These are phyloP conservation scores for Heimioporus sp. DNA, from an alignment of 768 basidiomycete genomes.

Conservation along the genomic window DNA sequence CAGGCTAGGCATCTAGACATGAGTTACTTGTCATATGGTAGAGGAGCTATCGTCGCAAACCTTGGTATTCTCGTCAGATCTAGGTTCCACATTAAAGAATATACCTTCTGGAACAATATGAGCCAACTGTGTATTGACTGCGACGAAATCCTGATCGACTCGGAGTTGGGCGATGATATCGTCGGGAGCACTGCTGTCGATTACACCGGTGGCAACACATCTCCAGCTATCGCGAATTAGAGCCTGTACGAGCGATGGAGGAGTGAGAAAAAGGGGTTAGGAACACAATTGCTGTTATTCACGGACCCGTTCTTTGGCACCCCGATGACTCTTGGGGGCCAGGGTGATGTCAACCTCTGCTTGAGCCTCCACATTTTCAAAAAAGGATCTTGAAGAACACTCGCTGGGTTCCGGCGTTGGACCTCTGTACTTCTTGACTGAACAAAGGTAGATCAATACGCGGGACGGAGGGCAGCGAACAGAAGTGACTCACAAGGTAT, in stretches of 20 bases:
- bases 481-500: slow-evolving; percentile 3
- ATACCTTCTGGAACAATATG: slow-evolving; percentile 7
- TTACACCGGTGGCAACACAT: slow-evolving; percentile 31
- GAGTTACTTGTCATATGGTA: not conserved
- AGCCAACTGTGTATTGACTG: not conserved
- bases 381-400: slow-evolving; percentile 14
- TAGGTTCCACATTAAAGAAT: not conserved
- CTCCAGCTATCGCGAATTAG: slow-evolving; percentile 35
- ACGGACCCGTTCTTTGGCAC: slow-evolving; percentile 4
- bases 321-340: slow-evolving; percentile 1
- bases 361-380: slow-evolving; percentile 2
- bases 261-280: not conserved
- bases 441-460: not conserved
- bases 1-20: slow-evolving; percentile 1
- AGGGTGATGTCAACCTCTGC: not conserved
- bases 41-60: not conserved
- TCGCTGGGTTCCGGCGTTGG: slow-evolving; percentile 17
- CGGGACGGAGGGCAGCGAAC: not conserved
- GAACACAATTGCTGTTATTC: not conserved
- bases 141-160: not conserved
- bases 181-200: slow-evolving; percentile 12
- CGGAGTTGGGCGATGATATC: not conserved
- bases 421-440: slow-evolving; percentile 14
- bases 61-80: not conserved
- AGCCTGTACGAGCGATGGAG: slow-evolving; percentile 24